Evolutionary conservation across 257 asterid species (phyloP).

Genomic region (Thymus mandschuricus): DNA sequence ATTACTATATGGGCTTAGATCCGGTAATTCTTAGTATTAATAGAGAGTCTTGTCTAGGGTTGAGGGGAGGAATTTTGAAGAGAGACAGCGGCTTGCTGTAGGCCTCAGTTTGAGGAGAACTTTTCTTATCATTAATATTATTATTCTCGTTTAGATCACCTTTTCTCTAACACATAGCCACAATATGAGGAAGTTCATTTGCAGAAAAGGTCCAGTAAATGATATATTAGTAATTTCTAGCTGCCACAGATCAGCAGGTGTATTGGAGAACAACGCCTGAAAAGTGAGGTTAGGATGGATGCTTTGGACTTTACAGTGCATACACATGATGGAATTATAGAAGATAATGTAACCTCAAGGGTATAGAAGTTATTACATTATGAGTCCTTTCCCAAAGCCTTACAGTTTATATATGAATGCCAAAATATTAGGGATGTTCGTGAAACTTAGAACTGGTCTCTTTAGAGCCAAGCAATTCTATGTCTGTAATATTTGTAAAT

Average conservation of each 20-base stretch:
- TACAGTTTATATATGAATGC: neutral
- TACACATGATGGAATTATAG: neutral
- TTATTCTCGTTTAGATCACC: too few relatives aligned
- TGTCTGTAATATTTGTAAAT: slow-evolving; percentile 1
- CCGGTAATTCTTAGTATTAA: too few relatives aligned
- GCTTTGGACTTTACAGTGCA: neutral
- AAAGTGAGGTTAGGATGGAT: neutral
- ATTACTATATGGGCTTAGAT: too few relatives aligned
- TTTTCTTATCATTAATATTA: too few relatives aligned
- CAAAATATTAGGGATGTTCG: neutral
- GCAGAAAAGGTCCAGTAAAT: slow-evolving; percentile 23
- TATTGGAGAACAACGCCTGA: neutral
- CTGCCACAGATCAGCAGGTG: too few relatives aligned
- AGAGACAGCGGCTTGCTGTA: too few relatives aligned
- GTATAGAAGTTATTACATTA: neutral
- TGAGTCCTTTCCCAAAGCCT: neutral
- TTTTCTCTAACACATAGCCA: neutral
- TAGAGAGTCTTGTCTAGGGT: too few relatives aligned
- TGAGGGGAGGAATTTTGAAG: too few relatives aligned
- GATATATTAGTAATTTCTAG: neutral
- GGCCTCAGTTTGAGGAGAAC: too few relatives aligned
- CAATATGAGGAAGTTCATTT: slow-evolving; percentile 3
- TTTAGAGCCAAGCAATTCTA: neutral
- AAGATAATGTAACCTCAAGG: neutral
- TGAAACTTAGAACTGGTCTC: neutral